Conservation (phyloP, 345 rosid species). For the Schrenkiella parvula region DNA sequence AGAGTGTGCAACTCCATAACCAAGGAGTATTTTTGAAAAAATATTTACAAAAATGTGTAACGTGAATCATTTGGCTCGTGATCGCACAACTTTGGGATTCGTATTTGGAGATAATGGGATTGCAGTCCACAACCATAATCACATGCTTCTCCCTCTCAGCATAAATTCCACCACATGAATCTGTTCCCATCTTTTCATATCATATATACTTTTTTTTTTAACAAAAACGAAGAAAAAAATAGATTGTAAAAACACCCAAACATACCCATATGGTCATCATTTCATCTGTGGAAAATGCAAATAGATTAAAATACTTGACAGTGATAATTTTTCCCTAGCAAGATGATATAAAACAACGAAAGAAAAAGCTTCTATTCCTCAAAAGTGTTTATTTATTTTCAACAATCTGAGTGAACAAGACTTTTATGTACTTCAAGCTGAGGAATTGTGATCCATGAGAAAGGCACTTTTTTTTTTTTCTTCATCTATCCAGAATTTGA, state of each 20-base stretch:
- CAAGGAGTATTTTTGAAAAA: background rate
- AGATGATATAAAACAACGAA: background rate
- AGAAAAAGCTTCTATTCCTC: background rate
- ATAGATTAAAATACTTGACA: background rate
- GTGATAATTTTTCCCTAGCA: background rate
- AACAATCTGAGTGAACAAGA: conserved; percentile 13
- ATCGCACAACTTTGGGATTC: background rate
- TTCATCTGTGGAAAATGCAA: conserved; percentile 1
- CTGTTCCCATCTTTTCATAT: background rate
- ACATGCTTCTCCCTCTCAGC: background rate
- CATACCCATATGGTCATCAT: background rate
- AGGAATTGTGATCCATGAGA: background rate
- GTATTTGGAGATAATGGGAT: background rate
- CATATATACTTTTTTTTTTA: background rate
- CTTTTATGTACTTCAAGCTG: conserved; percentile 17
- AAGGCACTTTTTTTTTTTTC: background rate
- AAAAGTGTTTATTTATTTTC: background rate
- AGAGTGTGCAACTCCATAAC: background rate
- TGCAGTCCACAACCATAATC: background rate
- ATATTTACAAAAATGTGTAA: background rate
- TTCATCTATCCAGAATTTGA: conserved; percentile 25
- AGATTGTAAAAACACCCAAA: background rate
- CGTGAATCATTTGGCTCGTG: background rate
- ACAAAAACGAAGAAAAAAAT: background rate
- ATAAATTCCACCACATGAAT: background rate